A percentile compares a stretch with the other conserved stretches of the same genome.
phyloP scores from a whole-genome alignment of 2,329 filamentous ascomycete genomes.

The Diplodia sapinea region DNA sequence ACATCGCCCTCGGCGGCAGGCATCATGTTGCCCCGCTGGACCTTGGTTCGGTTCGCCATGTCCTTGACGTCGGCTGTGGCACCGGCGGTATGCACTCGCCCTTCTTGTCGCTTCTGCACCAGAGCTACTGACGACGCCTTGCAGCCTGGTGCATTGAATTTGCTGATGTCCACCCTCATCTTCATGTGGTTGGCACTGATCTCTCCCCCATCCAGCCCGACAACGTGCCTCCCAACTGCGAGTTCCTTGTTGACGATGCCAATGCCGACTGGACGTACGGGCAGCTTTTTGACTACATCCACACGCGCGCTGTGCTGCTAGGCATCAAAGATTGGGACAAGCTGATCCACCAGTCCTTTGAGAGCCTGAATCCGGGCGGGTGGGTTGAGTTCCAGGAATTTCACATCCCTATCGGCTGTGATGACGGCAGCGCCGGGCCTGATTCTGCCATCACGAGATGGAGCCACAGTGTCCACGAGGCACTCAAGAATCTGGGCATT shows the following conservation, averaged over 20 bases:
- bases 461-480: constrained; percentile 43
- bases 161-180: constrained; percentile 36
- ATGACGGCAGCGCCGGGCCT: constrained; percentile 36
- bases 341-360: constrained; percentile 50
- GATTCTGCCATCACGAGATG: constrained; percentile 35
- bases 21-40: constrained; percentile 36
- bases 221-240: constrained; percentile 39
- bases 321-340: constrained; percentile 59
- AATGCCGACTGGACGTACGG: constrained; percentile 60
- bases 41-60: constrained; percentile 32
- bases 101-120: neutral
- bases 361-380: constrained; percentile 54
- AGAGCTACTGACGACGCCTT: neutral
- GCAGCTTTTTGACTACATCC: constrained; percentile 62
- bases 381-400: constrained; percentile 58
- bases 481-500: constrained; percentile 48
- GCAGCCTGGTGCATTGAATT: constrained; percentile 32
- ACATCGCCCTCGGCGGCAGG: constrained; percentile 36
- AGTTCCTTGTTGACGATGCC: constrained; percentile 40
- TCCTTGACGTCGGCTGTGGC: constrained; percentile 38
- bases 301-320: constrained; percentile 57
- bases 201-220: constrained; percentile 42
- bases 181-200: constrained; percentile 37
- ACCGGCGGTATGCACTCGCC: constrained; percentile 33
- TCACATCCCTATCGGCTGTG: constrained; percentile 36